These are phyloP conservation scores for Cadophora malorum DNA, from an alignment of 2,329 filamentous ascomycete species.

Conservation along the genomic window DNA sequence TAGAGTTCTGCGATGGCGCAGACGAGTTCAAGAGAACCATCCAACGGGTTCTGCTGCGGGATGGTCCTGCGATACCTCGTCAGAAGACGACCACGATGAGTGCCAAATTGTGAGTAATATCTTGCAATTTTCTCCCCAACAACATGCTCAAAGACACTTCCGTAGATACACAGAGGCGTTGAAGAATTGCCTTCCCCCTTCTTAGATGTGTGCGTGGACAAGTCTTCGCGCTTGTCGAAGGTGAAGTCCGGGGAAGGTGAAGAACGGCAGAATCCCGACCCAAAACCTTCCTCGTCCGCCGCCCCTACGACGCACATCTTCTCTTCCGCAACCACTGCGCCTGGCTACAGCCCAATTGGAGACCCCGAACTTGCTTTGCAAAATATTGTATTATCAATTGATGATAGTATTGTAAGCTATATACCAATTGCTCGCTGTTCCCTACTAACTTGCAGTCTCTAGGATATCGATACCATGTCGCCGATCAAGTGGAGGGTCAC, in stretches of 20 bases:
- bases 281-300: neutral
- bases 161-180: neutral
- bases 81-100: neutral
- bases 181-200: neutral
- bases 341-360: conserved; percentile 1
- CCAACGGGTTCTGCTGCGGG: neutral
- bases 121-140: neutral
- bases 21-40: neutral
- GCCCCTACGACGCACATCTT: neutral
- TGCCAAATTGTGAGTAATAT: neutral
- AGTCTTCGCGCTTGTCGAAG: conserved; percentile 2
- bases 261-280: neutral
- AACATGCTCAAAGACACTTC: neutral
- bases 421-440: neutral
- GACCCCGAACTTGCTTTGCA: conserved; percentile 1
- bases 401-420: conserved; percentile 5
- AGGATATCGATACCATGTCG: neutral
- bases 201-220: neutral
- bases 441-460: neutral
- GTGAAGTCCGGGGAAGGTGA: conserved; percentile 6
- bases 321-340: neutral
- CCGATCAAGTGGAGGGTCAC: conserved; percentile 3
- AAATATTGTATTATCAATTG: conserved; percentile 1
- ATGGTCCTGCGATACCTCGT: neutral
- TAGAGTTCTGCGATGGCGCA: conserved; percentile 12